Evolutionary conservation across 495 filamentous ascomycete genomes (phyloP).

Genomic region (Pyrenopolyporus hunteri): DNA sequence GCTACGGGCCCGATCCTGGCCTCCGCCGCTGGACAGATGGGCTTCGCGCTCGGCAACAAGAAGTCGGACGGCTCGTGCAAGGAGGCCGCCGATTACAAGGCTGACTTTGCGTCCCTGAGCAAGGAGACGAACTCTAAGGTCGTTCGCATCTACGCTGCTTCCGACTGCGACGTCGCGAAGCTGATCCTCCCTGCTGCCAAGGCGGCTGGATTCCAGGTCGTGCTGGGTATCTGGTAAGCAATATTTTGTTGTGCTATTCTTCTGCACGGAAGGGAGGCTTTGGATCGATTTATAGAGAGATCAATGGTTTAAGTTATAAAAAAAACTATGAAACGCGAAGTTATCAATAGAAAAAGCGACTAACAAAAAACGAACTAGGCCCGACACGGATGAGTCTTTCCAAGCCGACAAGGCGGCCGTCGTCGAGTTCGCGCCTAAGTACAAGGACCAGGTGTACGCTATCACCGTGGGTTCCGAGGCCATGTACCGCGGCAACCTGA

Average conservation of each 20-base stretch:
- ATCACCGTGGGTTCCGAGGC: constrained; percentile 81
- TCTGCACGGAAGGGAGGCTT: background rate
- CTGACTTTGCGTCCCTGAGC: constrained; percentile 67
- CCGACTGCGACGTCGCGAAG: constrained; percentile 69
- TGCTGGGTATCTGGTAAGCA: constrained; percentile 76
- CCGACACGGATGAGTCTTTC: constrained; percentile 71
- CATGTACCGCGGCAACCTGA: constrained; percentile 76
- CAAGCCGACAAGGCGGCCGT: constrained; percentile 66
- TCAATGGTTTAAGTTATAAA: no score
- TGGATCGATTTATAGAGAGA: no score
- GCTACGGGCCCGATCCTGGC: constrained; percentile 50
- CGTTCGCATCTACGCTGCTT: constrained; percentile 74
- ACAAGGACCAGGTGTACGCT: constrained; percentile 68
- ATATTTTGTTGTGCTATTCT: background rate
- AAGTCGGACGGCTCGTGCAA: constrained; percentile 67
- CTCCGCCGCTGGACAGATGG: constrained; percentile 52
- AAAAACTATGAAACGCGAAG: background rate
- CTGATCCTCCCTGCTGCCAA: constrained; percentile 75
- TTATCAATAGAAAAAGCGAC: background rate
- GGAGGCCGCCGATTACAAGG: constrained; percentile 63
- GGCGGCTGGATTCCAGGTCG: constrained; percentile 72
- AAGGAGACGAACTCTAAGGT: constrained; percentile 49
- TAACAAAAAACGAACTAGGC: constrained; percentile 52
- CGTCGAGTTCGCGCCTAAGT: constrained; percentile 50
- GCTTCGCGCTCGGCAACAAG: constrained; percentile 63